phyloP scores from a whole-genome alignment of 805 yeast genomes.

The Lipomyces sp. region DNA sequence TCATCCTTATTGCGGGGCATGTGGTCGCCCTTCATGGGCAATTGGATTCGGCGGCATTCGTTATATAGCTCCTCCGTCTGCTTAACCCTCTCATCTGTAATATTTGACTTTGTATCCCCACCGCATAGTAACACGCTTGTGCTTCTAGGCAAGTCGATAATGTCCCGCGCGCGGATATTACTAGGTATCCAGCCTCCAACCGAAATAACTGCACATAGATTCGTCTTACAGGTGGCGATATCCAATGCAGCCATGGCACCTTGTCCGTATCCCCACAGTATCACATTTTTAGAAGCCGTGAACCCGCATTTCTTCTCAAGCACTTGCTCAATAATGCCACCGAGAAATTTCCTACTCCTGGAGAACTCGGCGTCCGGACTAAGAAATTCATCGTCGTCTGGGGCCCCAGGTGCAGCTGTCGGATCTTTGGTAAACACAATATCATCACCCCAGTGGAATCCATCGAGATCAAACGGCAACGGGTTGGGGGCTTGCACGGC shows the following conservation, averaged over 20 bases:
- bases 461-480: constrained; percentile 38
- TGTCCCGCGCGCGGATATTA: constrained; percentile 25
- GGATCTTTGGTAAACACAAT: constrained; percentile 32
- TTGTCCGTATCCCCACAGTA: constrained; percentile 38
- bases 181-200: constrained; percentile 38
- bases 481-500: constrained; percentile 36
- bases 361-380: constrained; percentile 37
- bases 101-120: constrained; percentile 22
- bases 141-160: constrained; percentile 27
- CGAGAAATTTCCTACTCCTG: constrained; percentile 9
- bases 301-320: constrained; percentile 31
- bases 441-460: constrained; percentile 38
- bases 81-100: constrained; percentile 29
- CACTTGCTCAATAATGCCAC: constrained; percentile 17
- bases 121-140: constrained; percentile 34
- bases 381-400: constrained; percentile 26
- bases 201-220: constrained; percentile 33
- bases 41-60: constrained; percentile 26
- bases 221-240: constrained; percentile 23
- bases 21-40: constrained; percentile 31
- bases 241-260: constrained; percentile 38
- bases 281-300: constrained; percentile 21
- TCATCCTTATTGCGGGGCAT: constrained; percentile 37
- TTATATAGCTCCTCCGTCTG: constrained; percentile 19
- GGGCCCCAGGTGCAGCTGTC: not conserved